A percentile compares a stretch with the other conserved stretches of the same genome.
phyloP scores from a whole-genome alignment of 352 stramenopile species.

The Globisporangium irregulare region DNA sequence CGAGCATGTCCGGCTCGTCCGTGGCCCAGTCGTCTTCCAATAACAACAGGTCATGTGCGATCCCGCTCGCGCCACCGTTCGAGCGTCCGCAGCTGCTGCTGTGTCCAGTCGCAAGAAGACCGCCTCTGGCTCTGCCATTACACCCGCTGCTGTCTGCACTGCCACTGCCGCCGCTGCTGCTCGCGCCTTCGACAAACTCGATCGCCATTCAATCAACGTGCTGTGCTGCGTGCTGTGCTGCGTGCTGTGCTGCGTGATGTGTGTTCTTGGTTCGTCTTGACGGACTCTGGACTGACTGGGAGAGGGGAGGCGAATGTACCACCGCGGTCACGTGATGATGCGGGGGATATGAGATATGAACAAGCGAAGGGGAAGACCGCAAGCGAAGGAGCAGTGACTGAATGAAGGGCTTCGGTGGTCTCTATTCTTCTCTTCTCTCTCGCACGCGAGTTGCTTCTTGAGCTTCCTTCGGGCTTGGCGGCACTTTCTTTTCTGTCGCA shows the following conservation, averaged over 20 bases:
- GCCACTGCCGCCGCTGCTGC: conserved; percentile 8
- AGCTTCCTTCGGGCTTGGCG: background rate
- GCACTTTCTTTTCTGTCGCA: background rate
- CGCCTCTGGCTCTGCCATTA: background rate
- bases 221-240: background rate
- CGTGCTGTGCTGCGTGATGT: background rate
- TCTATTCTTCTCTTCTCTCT: too few species aligned
- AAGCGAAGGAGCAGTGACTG: too few species aligned
- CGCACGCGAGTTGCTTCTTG: too few species aligned
- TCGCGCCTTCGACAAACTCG: conserved; percentile 17
- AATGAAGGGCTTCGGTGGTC: too few species aligned
- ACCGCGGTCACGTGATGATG: background rate
- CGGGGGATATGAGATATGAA: background rate
- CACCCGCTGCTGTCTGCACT: background rate
- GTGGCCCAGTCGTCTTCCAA: conserved; percentile 25
- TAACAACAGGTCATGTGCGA: conserved; percentile 6
- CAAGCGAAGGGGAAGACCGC: too few species aligned
- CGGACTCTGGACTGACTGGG: background rate
- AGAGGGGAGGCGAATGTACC: background rate
- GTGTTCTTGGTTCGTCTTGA: background rate
- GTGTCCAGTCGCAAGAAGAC: too few species aligned
- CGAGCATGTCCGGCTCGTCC: conserved; percentile 16
- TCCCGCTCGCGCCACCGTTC: background rate
- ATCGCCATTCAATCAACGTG: conserved; percentile 14
- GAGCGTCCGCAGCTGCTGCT: background rate